Evolutionary conservation across 805 yeast species (phyloP), one percentile per base, ranked within the genome.

Genomic region (Allodekkera sacchari): DNA sequence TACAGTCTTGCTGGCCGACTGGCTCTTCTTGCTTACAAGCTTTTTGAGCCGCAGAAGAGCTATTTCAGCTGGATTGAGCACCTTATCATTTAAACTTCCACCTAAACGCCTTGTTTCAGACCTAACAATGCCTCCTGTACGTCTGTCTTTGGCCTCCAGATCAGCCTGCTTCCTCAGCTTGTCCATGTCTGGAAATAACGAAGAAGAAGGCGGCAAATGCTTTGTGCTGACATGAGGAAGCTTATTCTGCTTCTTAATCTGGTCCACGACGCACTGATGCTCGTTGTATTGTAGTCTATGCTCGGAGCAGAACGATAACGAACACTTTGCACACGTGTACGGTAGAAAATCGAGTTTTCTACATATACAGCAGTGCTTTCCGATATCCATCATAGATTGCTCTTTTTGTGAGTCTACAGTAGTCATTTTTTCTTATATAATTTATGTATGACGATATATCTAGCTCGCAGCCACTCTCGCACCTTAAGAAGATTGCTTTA

Each of bases 331-430:
- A 47, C 83, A 76, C 12, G 50, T 51, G 45, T 64, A 75, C 12
- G 83, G 83, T 18, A 76, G 53, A 40, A 75, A 76, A 47, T 76
- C 83, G 6, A 74, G 53, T 38, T 58, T 61, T 28, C 64, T 56
- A 47, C 83, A 76, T 12, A 63, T 53, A 18, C 50, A 43, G 48
- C 83, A 76, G 43, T 73, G 71, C 35, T 64, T 52, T n/a, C 83
- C 83, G 5, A 76, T 64, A 29, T 76, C 68, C 50, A 76, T 55
- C 39, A 74, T 50, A 6, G 56, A 45, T n/a, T 52, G 52, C 21
- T 52, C 56, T 27, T 38, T 43, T 12, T 37, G 32, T 12, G 22
- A 13, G 4, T 25, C 13, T 8, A 34, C 28, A 14, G 42, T 35
- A 13, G 44, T 36, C 43, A 38, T 33, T 20, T 14, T 30, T 28